Conservation (phyloP, 768 basidiomycete species). For the Lactarius vividus region DNA sequence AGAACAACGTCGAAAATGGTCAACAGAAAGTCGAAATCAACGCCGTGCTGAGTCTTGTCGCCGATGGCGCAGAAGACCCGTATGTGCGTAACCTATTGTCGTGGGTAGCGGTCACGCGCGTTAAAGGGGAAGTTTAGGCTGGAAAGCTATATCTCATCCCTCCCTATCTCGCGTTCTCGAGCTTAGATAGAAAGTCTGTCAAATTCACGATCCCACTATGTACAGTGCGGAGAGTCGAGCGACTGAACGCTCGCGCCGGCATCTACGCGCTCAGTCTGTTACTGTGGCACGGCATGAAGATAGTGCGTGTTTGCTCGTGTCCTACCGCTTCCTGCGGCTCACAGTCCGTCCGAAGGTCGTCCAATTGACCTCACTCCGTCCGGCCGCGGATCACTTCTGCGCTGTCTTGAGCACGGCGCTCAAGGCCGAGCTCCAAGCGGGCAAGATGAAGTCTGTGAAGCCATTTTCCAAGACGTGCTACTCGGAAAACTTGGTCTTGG, state of each 20-base stretch:
- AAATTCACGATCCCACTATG: conserved; percentile 89
- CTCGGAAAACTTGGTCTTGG: conserved; percentile 79
- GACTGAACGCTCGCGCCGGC: conserved; percentile 89
- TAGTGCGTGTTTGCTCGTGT: conserved; percentile 51
- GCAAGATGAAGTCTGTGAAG: conserved; percentile 92
- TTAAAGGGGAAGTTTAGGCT: conserved; percentile 50
- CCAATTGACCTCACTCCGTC: conserved; percentile 89
- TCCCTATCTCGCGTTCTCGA: conserved; percentile 87
- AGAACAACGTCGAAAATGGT: conserved; percentile 37
- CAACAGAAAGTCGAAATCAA: conserved; percentile 82
- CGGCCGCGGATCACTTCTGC: conserved; percentile 93
- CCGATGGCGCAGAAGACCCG: conserved; percentile 82
- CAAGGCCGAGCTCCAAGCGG: conserved; percentile 83
- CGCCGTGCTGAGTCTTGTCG: conserved; percentile 78
- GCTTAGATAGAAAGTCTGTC: conserved; percentile 89
- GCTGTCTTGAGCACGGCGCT: conserved; percentile 83
- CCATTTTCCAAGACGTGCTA: conserved; percentile 90
- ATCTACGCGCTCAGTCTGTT: conserved; percentile 93
- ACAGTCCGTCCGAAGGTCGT: conserved; percentile 55
- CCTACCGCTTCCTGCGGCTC: not conserved
- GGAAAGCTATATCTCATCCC: conserved; percentile 88
- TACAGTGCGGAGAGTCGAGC: conserved; percentile 89
- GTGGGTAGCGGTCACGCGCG: conserved; percentile 2
- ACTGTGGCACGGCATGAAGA: conserved; percentile 93
- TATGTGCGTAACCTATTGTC: conserved; percentile 53